Evolutionary conservation across 2,329 filamentous ascomycete species (phyloP).

Genomic region (Neopestalotiopsis sp.): DNA sequence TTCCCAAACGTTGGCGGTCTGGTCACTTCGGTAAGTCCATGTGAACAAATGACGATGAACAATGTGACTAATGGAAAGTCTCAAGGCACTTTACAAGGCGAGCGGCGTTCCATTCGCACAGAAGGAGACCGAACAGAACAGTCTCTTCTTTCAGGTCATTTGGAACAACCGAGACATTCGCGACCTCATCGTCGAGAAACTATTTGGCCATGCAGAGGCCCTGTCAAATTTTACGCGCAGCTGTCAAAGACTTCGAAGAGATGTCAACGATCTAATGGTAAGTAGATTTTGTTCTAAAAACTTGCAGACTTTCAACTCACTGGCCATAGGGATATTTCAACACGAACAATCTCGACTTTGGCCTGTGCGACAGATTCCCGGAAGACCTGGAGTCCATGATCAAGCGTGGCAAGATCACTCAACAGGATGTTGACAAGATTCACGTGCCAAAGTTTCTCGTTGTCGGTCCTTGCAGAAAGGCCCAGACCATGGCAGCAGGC

Average conservation of each 20-base stretch:
- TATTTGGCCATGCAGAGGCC: constrained; percentile 24
- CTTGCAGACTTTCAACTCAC: neutral
- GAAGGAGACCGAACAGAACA: constrained; percentile 20
- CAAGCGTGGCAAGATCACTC: neutral
- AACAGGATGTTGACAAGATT: neutral
- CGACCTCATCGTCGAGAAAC: constrained; percentile 17
- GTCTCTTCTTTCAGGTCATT: constrained; percentile 16
- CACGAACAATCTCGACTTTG: neutral
- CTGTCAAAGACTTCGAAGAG: neutral
- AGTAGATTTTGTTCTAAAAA: neutral
- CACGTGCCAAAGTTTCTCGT: neutral
- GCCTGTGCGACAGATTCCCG: neutral
- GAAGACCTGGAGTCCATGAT: neutral
- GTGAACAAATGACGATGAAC: neutral
- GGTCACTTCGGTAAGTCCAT: constrained; percentile 3
- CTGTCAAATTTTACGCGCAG: constrained; percentile 25
- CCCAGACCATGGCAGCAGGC: neutral
- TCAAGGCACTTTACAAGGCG: neutral
- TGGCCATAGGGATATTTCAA: neutral
- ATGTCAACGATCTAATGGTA: neutral
- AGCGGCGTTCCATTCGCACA: neutral
- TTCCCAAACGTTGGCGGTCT: neutral
- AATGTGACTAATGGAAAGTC: neutral
- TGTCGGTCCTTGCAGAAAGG: neutral
- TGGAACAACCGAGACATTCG: constrained; percentile 26